Conservation (phyloP, 768 basidiomycete genomes). For the Leccinum uliginosum region DNA sequence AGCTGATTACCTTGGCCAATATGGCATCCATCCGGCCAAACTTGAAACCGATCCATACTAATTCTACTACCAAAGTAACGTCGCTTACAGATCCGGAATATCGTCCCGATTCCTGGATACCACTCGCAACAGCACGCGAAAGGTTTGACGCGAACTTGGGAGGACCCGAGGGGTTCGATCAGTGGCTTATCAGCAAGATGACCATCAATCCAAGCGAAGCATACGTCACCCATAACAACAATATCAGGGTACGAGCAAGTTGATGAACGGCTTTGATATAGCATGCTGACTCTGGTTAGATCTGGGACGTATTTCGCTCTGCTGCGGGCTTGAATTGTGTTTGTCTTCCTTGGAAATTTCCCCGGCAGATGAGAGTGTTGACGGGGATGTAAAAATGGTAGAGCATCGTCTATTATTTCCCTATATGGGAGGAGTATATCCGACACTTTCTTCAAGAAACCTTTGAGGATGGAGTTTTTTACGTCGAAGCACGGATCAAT, state of each 20-base stretch:
- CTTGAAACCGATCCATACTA: constrained; percentile 45
- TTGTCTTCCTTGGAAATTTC: constrained; percentile 14
- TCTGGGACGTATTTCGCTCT: constrained; percentile 69
- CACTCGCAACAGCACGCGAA: constrained; percentile 48
- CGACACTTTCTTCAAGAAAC: constrained; percentile 57
- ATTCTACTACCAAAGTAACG: constrained; percentile 14
- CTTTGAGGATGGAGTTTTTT: constrained; percentile 68
- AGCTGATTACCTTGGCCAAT: constrained; percentile 37
- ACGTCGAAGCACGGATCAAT: constrained; percentile 65
- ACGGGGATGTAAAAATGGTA: constrained; percentile 11
- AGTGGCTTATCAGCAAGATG: constrained; percentile 56
- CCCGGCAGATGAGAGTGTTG: not conserved
- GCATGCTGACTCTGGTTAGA: constrained; percentile 37
- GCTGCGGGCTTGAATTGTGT: constrained; percentile 50
- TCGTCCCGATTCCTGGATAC: constrained; percentile 47
- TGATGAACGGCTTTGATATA: not conserved
- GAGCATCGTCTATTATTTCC: constrained; percentile 44
- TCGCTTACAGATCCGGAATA: constrained; percentile 40
- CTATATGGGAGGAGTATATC: constrained; percentile 58
- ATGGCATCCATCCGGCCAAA: constrained; percentile 45
- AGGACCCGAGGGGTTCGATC: constrained; percentile 64
- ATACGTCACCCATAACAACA: constrained; percentile 68
- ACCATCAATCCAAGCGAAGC: constrained; percentile 69
- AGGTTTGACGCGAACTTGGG: constrained; percentile 49
- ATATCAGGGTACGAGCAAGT: constrained; percentile 46